Evolutionary conservation across 768 basidiomycete genomes (phyloP), one percentile per base, ranked within the genome.

Genomic region (Cubamyces lactineus): DNA sequence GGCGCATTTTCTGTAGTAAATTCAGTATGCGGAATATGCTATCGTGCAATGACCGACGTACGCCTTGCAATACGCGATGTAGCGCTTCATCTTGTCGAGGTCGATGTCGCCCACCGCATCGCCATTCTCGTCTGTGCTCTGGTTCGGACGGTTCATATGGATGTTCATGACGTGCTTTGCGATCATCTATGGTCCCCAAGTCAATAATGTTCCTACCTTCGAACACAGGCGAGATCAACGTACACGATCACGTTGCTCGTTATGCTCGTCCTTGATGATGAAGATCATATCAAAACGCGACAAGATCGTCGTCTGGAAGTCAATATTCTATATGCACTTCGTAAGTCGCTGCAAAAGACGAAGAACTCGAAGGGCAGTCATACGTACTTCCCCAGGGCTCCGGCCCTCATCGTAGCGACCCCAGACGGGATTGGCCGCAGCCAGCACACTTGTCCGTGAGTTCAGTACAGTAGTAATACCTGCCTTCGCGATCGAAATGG

Each of bases 221-320:
- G 42, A 50, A 55, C 7, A 38, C 0, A 9, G 15, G n/a, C 23
- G 43, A 7, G n/a, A 1, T 11, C 11, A 17, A 76, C 84, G 42
- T 62, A 93, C 95, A 74, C 88, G 86, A 74, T 99, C 97, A 50
- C 97, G 85, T 42, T 82, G 79, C 74, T 98, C 97, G 71, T 98
- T 94, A 73, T 99, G 97, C 70, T 98, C 95, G 69, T 99, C 97
- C 73, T 92, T 94, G 62, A 99, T 91, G 66, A 99, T 96, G 79
- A 98, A 99, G 69, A 99, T 98, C 96, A 99, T 96, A 73, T 99
- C 97, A 75, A 99, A 99, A 59, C 97, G 91, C 50, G 96, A 98
- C 72, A 99, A 76, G 67, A 99, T 98, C 1, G 97, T 98, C 6
- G 96, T 97, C 77, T 97, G 95, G 74, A 97, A 96, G 72, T 97